These are phyloP conservation scores for Trichoderma sp. DNA, from an alignment of 2,329 filamentous ascomycete species.

Conservation along the genomic window DNA sequence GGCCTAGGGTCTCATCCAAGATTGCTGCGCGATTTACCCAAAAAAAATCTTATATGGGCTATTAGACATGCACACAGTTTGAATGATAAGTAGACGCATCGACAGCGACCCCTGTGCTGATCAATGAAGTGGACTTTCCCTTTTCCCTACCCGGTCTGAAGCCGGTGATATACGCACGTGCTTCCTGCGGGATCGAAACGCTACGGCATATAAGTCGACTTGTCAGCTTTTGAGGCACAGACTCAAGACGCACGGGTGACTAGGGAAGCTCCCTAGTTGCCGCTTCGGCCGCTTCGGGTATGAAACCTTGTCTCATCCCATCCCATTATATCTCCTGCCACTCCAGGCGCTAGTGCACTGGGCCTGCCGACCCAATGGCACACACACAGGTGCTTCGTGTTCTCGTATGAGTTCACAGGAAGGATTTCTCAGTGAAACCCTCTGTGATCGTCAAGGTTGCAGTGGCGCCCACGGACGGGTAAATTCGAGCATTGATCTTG, in stretches of 20 bases:
- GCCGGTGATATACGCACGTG: not conserved
- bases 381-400: too few species aligned
- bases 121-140: too few species aligned
- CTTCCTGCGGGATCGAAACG: not conserved
- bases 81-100: not conserved
- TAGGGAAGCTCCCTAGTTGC: not conserved
- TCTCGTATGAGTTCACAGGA: too few species aligned
- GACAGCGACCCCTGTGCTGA: not conserved
- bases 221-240: not conserved
- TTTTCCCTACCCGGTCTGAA: not conserved
- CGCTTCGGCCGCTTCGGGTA: too few species aligned
- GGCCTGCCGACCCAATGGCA: too few species aligned
- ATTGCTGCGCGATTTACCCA: slow-evolving; percentile 8
- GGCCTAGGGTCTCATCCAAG: not conserved
- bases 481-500: too few species aligned
- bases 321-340: not conserved
- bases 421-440: too few species aligned
- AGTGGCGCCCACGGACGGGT: too few species aligned
- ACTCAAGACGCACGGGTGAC: not conserved
- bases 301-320: not conserved
- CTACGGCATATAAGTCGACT: not conserved
- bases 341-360: not conserved
- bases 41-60: too few species aligned
- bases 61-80: too few species aligned
- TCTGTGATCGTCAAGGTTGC: too few species aligned